These are phyloP conservation scores for Saturnispora quitensis DNA, from an alignment of 805 yeast genomes.

Conservation along the genomic window DNA sequence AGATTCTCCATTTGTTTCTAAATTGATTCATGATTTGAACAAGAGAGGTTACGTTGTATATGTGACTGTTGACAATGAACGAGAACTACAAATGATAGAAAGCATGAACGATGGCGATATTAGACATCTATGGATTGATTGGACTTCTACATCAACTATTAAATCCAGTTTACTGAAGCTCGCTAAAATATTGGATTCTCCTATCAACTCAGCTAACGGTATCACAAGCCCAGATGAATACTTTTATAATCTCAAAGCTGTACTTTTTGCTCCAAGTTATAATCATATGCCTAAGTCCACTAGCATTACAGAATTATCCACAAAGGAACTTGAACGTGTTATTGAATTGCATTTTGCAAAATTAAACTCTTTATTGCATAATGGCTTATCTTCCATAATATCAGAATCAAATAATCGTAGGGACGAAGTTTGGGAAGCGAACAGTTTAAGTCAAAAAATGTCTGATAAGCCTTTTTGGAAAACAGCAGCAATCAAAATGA, in stretches of 20 bases:
- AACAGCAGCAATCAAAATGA: neutral
- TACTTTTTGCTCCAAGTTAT: conserved; percentile 58
- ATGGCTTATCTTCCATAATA: conserved; percentile 24
- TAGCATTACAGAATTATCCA: conserved; percentile 21
- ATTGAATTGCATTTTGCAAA: conserved; percentile 21
- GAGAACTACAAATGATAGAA: conserved; percentile 43
- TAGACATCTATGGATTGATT: conserved; percentile 51
- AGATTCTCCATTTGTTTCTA: conserved; percentile 59
- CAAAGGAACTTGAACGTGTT: conserved; percentile 22
- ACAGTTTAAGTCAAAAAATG: neutral
- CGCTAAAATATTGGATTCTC: conserved; percentile 34
- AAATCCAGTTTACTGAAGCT: conserved; percentile 43
- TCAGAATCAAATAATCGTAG: conserved; percentile 24
- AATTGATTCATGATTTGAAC: conserved; percentile 66
- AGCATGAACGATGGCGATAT: conserved; percentile 61
- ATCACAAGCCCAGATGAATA: conserved; percentile 29
- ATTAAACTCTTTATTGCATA: conserved; percentile 20
- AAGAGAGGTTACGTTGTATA: conserved; percentile 75
- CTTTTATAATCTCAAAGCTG: conserved; percentile 49
- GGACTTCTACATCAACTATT: conserved; percentile 32
- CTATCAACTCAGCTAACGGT: conserved; percentile 35
- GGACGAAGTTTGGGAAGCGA: conserved; percentile 4
- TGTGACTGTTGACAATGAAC: conserved; percentile 58
- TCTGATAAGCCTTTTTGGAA: neutral
- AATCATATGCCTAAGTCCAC: conserved; percentile 26